Base-by-base conservation (phyloP, 495 filamentous ascomycete species). In the Annulohypoxylon bovei region DNA sequence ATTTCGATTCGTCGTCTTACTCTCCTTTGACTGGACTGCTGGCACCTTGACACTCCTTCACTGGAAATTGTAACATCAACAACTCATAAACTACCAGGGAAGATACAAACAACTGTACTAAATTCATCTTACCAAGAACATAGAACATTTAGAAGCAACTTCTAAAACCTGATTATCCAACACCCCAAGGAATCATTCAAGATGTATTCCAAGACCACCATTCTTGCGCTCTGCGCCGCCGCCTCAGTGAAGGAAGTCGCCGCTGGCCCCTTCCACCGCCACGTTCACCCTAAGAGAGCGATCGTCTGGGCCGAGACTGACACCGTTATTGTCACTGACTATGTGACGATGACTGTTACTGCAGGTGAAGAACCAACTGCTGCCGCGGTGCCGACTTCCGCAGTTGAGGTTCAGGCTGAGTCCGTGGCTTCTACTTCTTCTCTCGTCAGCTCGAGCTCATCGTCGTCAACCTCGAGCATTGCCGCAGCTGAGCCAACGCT, bases 221-320 rank as follows among this genome's bases (percentile, higher is more conserved):
- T 77, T 28, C 53, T 77, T 18, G 75, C 75, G 57, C 75, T 77
- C 35, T 75, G 72, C 54, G 75, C 72, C 49, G 75, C 62, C 35
- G 69, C 59, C 47, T 66, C 71, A 6, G 65, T 76, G 8, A 66
- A 70, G 30, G 68, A 71, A 42, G 76, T 70, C 12, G 39, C 66
- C 35, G 75, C 67, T 49, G 68, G 47, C 25, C 52, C 69, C 35
- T 30, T 65, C 18, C 75, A 77, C 42, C 74, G 70, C 20, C 76
- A 76, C 54, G 22, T 66, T 37, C 76, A 78, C 53, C 70, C 65
- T 23, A 74, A 76, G 74, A 71, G 66, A 14, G 76, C 73, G 0
- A 49, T 76, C 52, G 69, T 67, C 39, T 76, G 52, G 39, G 71
- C 68, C 11, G 63, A 58, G 7, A 76, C 76, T 18, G 76, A 78